Conservation (phyloP, 768 basidiomycete species). For the Gymnopilus dilepis region DNA sequence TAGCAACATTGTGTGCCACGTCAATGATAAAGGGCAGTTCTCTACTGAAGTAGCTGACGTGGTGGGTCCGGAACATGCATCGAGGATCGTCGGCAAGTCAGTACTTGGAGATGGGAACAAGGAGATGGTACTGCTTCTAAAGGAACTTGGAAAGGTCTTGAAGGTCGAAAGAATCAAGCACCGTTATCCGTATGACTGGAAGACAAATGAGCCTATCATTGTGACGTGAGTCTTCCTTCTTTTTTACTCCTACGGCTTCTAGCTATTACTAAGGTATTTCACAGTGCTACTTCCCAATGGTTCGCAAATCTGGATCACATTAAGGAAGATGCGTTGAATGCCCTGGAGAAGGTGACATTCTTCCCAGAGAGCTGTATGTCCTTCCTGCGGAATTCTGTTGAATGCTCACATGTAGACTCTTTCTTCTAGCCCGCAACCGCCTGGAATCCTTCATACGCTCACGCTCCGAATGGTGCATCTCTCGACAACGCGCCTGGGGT, state of each 20-base stretch:
- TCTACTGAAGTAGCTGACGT: conserved; percentile 60
- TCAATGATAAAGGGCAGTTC: conserved; percentile 79
- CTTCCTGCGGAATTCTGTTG: not conserved
- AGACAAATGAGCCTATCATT: conserved; percentile 91
- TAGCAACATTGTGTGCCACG: conserved; percentile 74
- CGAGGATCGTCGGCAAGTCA: conserved; percentile 63
- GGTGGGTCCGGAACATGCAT: conserved; percentile 53
- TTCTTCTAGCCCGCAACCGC: conserved; percentile 74
- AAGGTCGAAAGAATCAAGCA: conserved; percentile 78
- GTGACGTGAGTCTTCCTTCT: conserved; percentile 63
- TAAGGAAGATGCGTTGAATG: conserved; percentile 74
- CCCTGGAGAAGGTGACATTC: conserved; percentile 75
- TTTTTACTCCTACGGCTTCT: not conserved
- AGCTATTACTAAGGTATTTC: not conserved
- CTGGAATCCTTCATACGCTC: conserved; percentile 85
- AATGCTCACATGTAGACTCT: not conserved
- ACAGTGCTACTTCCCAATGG: conserved; percentile 94
- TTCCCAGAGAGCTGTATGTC: conserved; percentile 73
- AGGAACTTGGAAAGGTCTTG: conserved; percentile 58
- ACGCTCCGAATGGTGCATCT: conserved; percentile 99
- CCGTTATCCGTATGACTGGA: conserved; percentile 97
- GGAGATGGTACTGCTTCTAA: conserved; percentile 67
- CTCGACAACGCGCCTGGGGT: conserved; percentile 96
- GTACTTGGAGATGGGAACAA: conserved; percentile 78
- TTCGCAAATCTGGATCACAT: conserved; percentile 91